Conservation (phyloP, 2,329 filamentous ascomycete genomes). For the Fusarium stilboides region DNA sequence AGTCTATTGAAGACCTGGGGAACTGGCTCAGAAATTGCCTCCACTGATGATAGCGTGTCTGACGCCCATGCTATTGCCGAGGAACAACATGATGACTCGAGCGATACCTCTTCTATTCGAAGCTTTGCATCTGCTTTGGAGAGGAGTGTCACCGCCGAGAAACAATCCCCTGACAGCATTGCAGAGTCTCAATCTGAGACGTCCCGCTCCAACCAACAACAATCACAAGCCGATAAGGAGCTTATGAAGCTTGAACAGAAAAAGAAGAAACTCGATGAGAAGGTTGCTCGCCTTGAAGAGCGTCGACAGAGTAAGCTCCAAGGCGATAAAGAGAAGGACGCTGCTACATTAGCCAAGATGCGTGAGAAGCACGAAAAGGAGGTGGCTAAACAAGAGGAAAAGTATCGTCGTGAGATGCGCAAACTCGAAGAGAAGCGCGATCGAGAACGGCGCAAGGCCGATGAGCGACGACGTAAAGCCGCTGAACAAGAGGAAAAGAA, state of each 20-base stretch:
- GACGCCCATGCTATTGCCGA: slow-evolving; percentile 44
- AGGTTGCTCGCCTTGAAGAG: slow-evolving; percentile 69
- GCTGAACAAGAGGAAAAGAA: slow-evolving; percentile 68
- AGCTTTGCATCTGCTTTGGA: slow-evolving; percentile 67
- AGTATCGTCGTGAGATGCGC: slow-evolving; percentile 74
- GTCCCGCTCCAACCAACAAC: slow-evolving; percentile 51
- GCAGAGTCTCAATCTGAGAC: slow-evolving; percentile 57
- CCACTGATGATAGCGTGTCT: slow-evolving; percentile 49
- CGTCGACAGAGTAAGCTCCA: slow-evolving; percentile 61
- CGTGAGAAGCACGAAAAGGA: slow-evolving; percentile 76
- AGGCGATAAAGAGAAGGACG: slow-evolving; percentile 67
- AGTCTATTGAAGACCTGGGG: slow-evolving; percentile 53
- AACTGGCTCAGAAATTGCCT: slow-evolving; percentile 46
- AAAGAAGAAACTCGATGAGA: slow-evolving; percentile 74
- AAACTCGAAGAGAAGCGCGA: slow-evolving; percentile 76
- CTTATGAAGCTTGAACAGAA: slow-evolving; percentile 74
- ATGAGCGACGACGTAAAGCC: slow-evolving; percentile 65
- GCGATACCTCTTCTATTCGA: slow-evolving; percentile 63
- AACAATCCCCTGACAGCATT: slow-evolving; percentile 47
- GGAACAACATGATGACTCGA: slow-evolving; percentile 51
- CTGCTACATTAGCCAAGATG: slow-evolving; percentile 67
- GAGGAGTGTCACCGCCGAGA: slow-evolving; percentile 50
- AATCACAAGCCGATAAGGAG: slow-evolving; percentile 69
- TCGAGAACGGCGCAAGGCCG: slow-evolving; percentile 73
- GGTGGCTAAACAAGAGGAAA: slow-evolving; percentile 76